These are phyloP conservation scores for Bryum argenteum DNA, from an alignment of 225 moss, liverwort and hornwort genomes.

Conservation along the genomic window DNA sequence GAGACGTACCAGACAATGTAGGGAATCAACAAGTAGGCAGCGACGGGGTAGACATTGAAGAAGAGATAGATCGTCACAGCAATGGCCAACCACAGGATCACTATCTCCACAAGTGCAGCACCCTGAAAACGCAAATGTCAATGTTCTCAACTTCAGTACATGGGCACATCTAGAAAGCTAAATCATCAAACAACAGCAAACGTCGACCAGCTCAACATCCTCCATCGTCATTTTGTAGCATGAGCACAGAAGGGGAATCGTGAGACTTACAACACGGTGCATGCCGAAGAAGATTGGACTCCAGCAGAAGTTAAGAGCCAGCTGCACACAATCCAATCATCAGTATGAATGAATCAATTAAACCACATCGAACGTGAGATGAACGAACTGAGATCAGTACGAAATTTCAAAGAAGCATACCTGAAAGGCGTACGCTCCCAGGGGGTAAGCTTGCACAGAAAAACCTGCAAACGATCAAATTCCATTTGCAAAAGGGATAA, in stretches of 20 bases:
- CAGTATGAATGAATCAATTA: conserved; percentile 26
- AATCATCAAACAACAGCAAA: not conserved
- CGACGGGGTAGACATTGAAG: conserved; percentile 51
- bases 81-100: conserved; percentile 74
- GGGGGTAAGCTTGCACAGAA: conserved; percentile 53
- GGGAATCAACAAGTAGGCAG: conserved; percentile 78
- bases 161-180: too few species aligned
- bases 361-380: too few species aligned
- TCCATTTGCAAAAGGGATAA: too few species aligned
- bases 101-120: conserved; percentile 63
- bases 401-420: conserved; percentile 34
- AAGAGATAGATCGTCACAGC: conserved; percentile 79
- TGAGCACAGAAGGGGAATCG: not conserved
- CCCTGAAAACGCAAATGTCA: conserved; percentile 49
- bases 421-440: conserved; percentile 74
- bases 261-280: conserved; percentile 66
- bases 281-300: conserved; percentile 76
- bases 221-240: too few species aligned
- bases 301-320: conserved; percentile 80
- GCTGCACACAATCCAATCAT: conserved; percentile 46
- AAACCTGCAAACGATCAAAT: conserved; percentile 77
- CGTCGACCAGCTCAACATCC: not conserved
- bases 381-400: not conserved
- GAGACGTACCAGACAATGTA: conserved; percentile 75
- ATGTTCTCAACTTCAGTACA: not conserved